These are phyloP conservation scores for Globisporangium viniferum DNA, from an alignment of 352 stramenopile species.

Conservation along the genomic window DNA sequence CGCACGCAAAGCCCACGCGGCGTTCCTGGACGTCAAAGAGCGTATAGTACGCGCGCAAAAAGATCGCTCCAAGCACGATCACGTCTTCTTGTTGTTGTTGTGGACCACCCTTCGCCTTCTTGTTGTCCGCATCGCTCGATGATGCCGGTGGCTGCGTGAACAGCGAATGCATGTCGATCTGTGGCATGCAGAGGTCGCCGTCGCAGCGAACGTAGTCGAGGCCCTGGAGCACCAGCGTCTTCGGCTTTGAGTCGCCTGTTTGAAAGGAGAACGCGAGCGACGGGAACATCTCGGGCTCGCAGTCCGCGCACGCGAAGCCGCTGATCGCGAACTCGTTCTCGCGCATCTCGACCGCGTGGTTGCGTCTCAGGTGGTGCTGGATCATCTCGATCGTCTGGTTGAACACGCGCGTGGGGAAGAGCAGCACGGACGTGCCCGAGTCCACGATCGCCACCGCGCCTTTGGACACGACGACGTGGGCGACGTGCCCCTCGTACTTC, in stretches of 20 bases:
- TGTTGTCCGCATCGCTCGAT: slow-evolving; percentile 10
- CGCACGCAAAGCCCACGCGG: slow-evolving; percentile 49
- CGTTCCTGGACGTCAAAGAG: slow-evolving; percentile 46
- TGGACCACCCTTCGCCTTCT: background rate
- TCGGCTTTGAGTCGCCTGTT: slow-evolving; percentile 12
- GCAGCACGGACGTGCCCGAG: slow-evolving; percentile 60
- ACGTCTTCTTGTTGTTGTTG: slow-evolving; percentile 26
- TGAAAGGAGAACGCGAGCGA: slow-evolving; percentile 44
- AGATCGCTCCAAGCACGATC: slow-evolving; percentile 58
- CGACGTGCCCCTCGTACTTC: background rate
- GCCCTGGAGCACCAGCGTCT: slow-evolving; percentile 45
- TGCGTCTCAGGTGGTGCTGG: slow-evolving; percentile 27
- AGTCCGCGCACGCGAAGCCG: slow-evolving; percentile 40
- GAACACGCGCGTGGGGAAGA: slow-evolving; percentile 48
- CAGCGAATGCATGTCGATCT: slow-evolving; percentile 51
- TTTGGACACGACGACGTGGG: slow-evolving; percentile 4
- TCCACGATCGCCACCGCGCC: slow-evolving; percentile 50
- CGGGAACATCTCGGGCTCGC: slow-evolving; percentile 51
- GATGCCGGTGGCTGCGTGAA: slow-evolving; percentile 19
- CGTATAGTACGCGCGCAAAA: slow-evolving; percentile 69
- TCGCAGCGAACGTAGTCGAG: slow-evolving; percentile 68
- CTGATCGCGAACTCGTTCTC: slow-evolving; percentile 29
- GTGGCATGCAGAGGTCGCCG: slow-evolving; percentile 41
- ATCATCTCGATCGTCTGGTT: slow-evolving; percentile 36
- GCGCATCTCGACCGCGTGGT: slow-evolving; percentile 24